Base-by-base conservation (phyloP, 2,329 filamentous ascomycete species). In the Nemania sp. region DNA sequence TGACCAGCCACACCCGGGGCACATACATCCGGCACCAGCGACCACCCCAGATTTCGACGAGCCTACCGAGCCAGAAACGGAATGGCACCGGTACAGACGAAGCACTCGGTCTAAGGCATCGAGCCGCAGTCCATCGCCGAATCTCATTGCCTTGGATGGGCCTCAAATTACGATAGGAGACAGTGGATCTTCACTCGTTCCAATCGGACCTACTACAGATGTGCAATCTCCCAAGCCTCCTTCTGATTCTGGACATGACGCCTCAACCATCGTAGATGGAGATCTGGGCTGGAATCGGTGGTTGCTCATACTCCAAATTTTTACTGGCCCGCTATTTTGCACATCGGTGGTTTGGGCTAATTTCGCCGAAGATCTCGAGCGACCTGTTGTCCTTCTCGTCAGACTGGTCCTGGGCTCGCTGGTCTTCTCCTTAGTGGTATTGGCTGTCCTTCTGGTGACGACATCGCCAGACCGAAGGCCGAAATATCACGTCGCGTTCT, bases 301-400 rank as follows among this genome's bases (percentile, higher is more conserved):
- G 93, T 82, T 99, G 3, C 82, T 96, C 11, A 83, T 86, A 11
- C 72, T 94, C 8, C 95, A 99, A 66, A 80, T 94, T 43, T 91
- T 97, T 68, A 90, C 88, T 0, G 91, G 92, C 0, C 94, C 94
- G 0, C 72, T 94, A 19, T 96, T 97, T 71, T 83, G 92, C 39
- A 81, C 89, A 1, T 69, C 91, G 15, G 84, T 96, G 24, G 70
- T 91, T 17, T 96, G 86, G 85, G 85, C 82, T 20, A 89, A 89
- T 63, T 77, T 80, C 49, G 68, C 72, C 33, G 77, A 87, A 24
- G 85, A 88, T 41, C 70, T 80, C 41, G 76, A 81, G n/a, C 71
- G 76, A 24, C 76, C 81, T 1, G 67, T 72, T 28, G 73, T 70
- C 59, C 75, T 75, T 20, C 75, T 92, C 26, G 49, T 86, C 14